Base-by-base conservation (phyloP, 1,139 yeast genomes). In the Taiozyma sp. region DNA sequence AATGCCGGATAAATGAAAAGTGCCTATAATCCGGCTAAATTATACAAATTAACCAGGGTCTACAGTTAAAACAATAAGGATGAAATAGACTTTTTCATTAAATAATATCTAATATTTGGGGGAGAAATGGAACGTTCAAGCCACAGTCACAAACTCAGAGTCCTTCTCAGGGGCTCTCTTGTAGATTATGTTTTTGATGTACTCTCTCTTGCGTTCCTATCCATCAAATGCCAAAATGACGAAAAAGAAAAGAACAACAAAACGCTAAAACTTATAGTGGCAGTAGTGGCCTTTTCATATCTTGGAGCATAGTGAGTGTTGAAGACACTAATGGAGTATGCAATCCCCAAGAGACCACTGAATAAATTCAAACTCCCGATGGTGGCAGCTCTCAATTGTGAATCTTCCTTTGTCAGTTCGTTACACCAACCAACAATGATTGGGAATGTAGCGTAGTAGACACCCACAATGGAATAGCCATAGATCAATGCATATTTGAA, bases 341-440 rank as follows among this genome's bases (percentile, higher is more conserved):
- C 58, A 36, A 55, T 54, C 8, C 55, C 47, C 4, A 55, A 42
- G 7, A 57, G 30, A 14, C 56, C 54, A 40, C 49, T n/a, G n/a
- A n/a, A n/a, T n/a, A n/a, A n/a, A 45, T 56, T 58, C 45, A 57
- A 48, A 2, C 57, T 56, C 6, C 62, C 60, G 13, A 58, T 51
- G 2, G 58, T 53, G 16, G 56, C 52, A 6, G 60, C 57, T 45
- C 56, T 55, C 13, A 57, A 41, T 40, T 58, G 61, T 10, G 51
- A 53, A 45, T 58, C 61, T 38, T 58, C 61, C 34, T 53, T 53
- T 8, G 55, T 52, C 44, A 57, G 43, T 45, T 57, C 58, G 44
- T 56, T 57, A 45, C 58, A 51, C 61, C 62, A 58, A 22, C 55
- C 53, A 14, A 56, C 58, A 38, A 57, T 53, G 23, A 57, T 36